phyloP scores from a whole-genome alignment of 2,329 filamentous ascomycete genomes.

The Fusarium mexicanum region DNA sequence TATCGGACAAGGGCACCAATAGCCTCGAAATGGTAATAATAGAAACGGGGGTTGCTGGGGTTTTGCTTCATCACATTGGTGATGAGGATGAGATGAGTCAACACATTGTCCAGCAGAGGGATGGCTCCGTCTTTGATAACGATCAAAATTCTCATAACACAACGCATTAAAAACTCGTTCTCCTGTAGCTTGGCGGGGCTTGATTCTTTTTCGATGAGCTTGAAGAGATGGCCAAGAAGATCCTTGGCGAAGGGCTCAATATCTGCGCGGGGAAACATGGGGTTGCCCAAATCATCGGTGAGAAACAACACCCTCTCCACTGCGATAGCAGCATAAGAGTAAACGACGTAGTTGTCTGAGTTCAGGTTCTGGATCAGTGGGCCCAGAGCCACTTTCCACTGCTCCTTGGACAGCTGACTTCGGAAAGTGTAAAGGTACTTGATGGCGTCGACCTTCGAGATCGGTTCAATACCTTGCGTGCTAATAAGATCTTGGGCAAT shows the following conservation, averaged over 20 bases:
- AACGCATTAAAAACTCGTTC: conserved; percentile 98
- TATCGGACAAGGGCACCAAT: conserved; percentile 85
- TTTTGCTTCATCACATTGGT: conserved; percentile 93
- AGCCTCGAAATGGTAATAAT: conserved; percentile 98
- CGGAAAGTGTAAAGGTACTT: conserved; percentile 98
- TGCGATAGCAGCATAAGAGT: conserved; percentile 96
- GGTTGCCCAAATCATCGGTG: conserved; percentile 76
- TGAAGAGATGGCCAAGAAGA: conserved; percentile 88
- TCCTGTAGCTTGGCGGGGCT: conserved; percentile 95
- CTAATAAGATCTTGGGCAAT: conserved; percentile 87
- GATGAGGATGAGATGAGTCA: conserved; percentile 86
- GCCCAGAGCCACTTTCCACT: conserved; percentile 91
- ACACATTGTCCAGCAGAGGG: conserved; percentile 78
- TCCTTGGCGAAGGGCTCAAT: conserved; percentile 87
- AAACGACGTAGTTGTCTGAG: conserved; percentile 93
- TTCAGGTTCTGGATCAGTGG: conserved; percentile 91
- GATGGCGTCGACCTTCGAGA: conserved; percentile 96
- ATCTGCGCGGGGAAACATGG: conserved; percentile 81
- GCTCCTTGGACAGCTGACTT: conserved; percentile 88
- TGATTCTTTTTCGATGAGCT: conserved; percentile 84
- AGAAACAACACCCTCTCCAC: conserved; percentile 93
- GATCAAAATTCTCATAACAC: conserved; percentile 96
- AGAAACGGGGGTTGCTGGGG: conserved; percentile 96
- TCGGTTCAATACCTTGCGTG: conserved; percentile 76
- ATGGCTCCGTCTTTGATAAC: conserved; percentile 87